These are phyloP conservation scores for Arabidopsis suecica DNA, from an alignment of 345 rosid genomes.

Conservation along the genomic window DNA sequence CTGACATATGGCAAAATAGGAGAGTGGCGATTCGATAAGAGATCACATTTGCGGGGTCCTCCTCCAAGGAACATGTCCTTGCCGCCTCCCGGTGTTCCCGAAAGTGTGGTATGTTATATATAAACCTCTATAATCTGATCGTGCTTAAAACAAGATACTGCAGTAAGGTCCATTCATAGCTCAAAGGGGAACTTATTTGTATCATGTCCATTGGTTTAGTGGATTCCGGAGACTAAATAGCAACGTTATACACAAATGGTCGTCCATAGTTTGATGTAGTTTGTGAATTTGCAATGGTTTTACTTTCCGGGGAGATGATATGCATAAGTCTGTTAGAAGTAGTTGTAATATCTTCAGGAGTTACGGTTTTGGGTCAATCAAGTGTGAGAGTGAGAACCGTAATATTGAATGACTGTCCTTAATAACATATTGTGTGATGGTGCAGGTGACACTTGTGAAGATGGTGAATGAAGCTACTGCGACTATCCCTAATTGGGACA, in stretches of 20 bases:
- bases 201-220: slow-evolving; percentile 23
- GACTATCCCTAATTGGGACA: slow-evolving; percentile 75
- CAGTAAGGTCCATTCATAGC: slow-evolving; percentile 17
- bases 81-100: slow-evolving; percentile 95
- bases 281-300: not conserved
- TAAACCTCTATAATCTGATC: not conserved
- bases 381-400: not conserved
- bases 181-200: slow-evolving; percentile 4
- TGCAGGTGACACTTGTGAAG: slow-evolving; percentile 83
- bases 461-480: slow-evolving; percentile 86
- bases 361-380: not conserved
- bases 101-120: slow-evolving; percentile 83
- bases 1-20: slow-evolving; percentile 87
- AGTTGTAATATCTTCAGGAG: not conserved
- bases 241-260: slow-evolving; percentile 1
- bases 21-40: slow-evolving; percentile 97
- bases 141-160: not conserved
- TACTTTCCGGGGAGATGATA: not conserved
- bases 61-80: slow-evolving; percentile 74
- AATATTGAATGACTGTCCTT: not conserved
- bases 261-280: slow-evolving; percentile 9
- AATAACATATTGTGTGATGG: slow-evolving; percentile 5
- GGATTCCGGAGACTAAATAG: slow-evolving; percentile 24
- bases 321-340: slow-evolving; percentile 7
- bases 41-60: slow-evolving; percentile 80